phyloP scores from a whole-genome alignment of 2,329 filamentous ascomycete genomes.

The Coniochaeta pulveracea region DNA sequence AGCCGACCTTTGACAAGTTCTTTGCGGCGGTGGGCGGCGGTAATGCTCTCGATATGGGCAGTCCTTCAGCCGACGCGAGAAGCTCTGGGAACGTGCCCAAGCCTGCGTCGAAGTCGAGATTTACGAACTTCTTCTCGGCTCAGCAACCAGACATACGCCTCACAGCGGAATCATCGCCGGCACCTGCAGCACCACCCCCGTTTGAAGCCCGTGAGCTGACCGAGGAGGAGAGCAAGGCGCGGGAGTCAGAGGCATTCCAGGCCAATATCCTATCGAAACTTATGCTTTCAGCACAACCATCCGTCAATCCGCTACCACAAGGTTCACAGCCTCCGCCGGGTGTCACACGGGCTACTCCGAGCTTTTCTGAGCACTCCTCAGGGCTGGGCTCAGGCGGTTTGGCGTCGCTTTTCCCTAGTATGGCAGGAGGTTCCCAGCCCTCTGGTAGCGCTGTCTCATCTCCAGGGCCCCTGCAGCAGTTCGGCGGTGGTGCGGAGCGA shows the following conservation, averaged over 20 bases:
- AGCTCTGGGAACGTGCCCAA: conserved; percentile 45
- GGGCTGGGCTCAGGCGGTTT: not conserved
- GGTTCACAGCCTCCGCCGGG: conserved; percentile 4
- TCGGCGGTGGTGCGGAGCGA: conserved; percentile 29
- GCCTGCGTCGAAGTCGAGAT: conserved; percentile 63
- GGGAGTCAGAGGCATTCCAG: conserved; percentile 28
- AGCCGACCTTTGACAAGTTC: conserved; percentile 70
- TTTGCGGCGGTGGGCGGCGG: conserved; percentile 48
- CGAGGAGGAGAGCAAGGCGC: conserved; percentile 70
- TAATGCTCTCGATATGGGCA: conserved; percentile 27
- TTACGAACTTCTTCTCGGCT: conserved; percentile 65
- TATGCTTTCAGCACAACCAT: conserved; percentile 32
- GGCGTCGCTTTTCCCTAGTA: conserved; percentile 7
- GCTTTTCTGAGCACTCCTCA: conserved; percentile 3
- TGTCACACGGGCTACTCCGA: not conserved
- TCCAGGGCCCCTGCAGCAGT: conserved; percentile 36
- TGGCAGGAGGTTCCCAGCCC: conserved; percentile 15
- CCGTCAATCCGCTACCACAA: conserved; percentile 9
- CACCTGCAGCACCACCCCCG: conserved; percentile 18
- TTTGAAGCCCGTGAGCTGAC: conserved; percentile 18
- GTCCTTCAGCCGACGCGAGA: conserved; percentile 26
- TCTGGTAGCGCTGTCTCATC: conserved; percentile 30
- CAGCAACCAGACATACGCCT: conserved; percentile 41
- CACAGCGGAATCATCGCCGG: conserved; percentile 36
- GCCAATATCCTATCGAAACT: conserved; percentile 27